A percentile compares a stretch with the other conserved stretches of the same genome.
Conservation (phyloP, 2,329 filamentous ascomycete genomes). For the Cephalotrichum gorgonifer region DNA sequence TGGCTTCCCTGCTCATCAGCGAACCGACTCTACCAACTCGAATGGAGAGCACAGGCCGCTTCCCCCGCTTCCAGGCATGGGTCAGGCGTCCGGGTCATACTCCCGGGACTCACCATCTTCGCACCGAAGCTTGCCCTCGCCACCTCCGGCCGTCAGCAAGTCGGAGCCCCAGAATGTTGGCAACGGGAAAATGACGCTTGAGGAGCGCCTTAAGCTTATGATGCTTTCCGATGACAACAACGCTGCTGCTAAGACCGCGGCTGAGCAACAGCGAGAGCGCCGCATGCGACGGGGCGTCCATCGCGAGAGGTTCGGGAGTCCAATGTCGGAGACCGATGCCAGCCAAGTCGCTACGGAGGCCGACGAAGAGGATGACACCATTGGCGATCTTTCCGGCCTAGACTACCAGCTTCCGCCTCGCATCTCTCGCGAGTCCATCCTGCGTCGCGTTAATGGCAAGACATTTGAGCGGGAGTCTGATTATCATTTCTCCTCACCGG, state of each 20-base stretch:
- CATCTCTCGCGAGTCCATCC: constrained; percentile 88
- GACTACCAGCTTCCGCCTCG: constrained; percentile 61
- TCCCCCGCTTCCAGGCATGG: constrained; percentile 64
- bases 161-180: constrained; percentile 69
- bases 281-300: constrained; percentile 53
- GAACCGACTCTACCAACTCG: constrained; percentile 65
- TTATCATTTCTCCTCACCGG: constrained; percentile 53
- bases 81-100: constrained; percentile 75
- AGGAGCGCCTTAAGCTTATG: constrained; percentile 81
- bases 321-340: constrained; percentile 24
- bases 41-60: constrained; percentile 76
- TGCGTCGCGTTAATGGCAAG: constrained; percentile 70
- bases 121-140: constrained; percentile 61
- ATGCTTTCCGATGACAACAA: constrained; percentile 63
- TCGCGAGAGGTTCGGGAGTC: constrained; percentile 38
- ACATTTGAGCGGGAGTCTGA: constrained; percentile 47
- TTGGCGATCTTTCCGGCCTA: constrained; percentile 49
- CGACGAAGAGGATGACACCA: constrained; percentile 46
- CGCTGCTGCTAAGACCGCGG: constrained; percentile 38
- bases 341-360: constrained; percentile 15
- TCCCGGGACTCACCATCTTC: constrained; percentile 46
- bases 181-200: constrained; percentile 67
- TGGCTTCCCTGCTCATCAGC: constrained; percentile 44
- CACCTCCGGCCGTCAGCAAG: constrained; percentile 62
- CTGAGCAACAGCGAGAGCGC: constrained; percentile 57